phyloP scores from a whole-genome alignment of 352 stramenopile species.

The Globisporangium orthogonon region DNA sequence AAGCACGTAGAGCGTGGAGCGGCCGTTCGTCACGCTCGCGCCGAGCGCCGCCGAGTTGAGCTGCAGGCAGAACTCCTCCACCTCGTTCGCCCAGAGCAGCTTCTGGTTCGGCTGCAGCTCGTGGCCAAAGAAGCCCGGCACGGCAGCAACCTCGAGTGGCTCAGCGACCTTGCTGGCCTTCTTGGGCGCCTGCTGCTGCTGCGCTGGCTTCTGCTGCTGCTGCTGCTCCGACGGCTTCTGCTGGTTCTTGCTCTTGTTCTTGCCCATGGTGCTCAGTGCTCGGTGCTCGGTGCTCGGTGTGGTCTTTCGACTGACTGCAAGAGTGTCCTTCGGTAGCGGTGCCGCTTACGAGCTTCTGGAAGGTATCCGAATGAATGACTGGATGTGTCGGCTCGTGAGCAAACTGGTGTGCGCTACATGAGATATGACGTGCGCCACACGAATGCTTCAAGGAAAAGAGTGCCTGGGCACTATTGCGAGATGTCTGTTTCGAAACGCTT shows the following conservation, averaged over 20 bases:
- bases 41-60: constrained; percentile 72
- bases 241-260: constrained; percentile 10
- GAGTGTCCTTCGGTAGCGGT: not conserved
- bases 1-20: constrained; percentile 68
- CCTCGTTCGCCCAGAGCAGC: constrained; percentile 64
- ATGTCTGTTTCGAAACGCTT: too few species aligned
- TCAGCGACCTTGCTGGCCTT: constrained; percentile 2
- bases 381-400: not conserved
- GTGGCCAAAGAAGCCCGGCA: constrained; percentile 78
- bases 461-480: too few species aligned
- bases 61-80: constrained; percentile 71
- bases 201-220: not conserved
- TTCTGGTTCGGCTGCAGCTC: constrained; percentile 55
- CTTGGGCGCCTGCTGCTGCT: constrained; percentile 6
- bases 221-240: not conserved
- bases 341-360: not conserved
- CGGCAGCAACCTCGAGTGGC: constrained; percentile 32
- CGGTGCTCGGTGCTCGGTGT: too few species aligned
- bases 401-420: not conserved
- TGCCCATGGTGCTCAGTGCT: constrained; percentile 8
- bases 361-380: not conserved
- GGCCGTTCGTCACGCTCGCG: constrained; percentile 36
- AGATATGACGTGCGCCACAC: not conserved
- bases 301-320: not conserved
- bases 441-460: not conserved